phyloP scores from a whole-genome alignment of 306 rosid genomes.

The Argentina anserina region DNA sequence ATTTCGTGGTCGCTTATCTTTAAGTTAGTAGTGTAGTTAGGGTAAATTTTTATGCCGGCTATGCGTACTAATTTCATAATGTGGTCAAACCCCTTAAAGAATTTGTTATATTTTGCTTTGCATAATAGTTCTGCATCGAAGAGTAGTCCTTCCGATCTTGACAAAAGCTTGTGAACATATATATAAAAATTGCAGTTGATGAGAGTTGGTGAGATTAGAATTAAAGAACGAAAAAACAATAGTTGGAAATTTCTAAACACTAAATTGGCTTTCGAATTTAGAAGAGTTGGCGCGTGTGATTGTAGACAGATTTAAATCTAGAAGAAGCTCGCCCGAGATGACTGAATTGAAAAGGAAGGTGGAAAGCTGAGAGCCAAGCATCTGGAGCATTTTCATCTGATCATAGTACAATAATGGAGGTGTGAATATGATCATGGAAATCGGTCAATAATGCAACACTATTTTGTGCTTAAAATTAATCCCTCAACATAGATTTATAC shows the following conservation, averaged over 20 bases:
- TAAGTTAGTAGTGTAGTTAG: too few species aligned
- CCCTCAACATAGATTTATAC: background rate
- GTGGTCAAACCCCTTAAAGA: background rate
- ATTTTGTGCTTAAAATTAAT: background rate
- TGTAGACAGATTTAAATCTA: background rate
- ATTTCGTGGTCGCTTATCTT: background rate
- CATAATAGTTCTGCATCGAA: background rate
- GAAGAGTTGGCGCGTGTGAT: slow-evolving; percentile 7
- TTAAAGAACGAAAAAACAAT: background rate
- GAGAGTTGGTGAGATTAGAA: background rate
- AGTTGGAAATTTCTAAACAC: background rate
- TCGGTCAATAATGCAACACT: slow-evolving; percentile 4
- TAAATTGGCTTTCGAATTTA: background rate
- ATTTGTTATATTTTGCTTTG: background rate
- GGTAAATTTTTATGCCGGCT: too few species aligned
- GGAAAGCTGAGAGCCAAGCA: slow-evolving; percentile 4
- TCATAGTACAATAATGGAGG: background rate
- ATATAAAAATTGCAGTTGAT: background rate
- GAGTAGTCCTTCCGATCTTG: background rate
- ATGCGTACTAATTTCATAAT: too few species aligned
- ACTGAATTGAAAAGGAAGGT: background rate
- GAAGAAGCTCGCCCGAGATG: background rate
- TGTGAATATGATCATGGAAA: background rate
- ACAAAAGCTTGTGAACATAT: background rate
- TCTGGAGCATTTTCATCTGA: background rate